Evolutionary conservation across 257 asterid species (phyloP).

Genomic region (Nicotiana tomentosiformis): DNA sequence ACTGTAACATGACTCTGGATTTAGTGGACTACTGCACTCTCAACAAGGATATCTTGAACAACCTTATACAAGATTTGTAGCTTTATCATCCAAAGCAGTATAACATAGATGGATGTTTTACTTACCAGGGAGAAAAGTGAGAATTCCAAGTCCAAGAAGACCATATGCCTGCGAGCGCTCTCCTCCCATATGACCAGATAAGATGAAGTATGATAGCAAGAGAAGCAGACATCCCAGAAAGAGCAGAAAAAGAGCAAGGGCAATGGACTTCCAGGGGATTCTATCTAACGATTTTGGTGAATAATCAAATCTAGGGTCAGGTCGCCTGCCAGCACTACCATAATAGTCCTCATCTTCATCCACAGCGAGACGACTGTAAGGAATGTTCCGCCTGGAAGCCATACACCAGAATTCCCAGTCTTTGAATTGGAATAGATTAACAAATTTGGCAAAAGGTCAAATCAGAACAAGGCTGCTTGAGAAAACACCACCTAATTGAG

Average conservation of each 20-base stretch:
- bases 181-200: constrained; percentile 93
- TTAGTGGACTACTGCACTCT: neutral
- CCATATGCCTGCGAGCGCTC: constrained; percentile 80
- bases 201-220: constrained; percentile 61
- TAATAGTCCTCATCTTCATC: constrained; percentile 54
- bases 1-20: neutral
- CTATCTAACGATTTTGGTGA: constrained; percentile 55
- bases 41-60: neutral
- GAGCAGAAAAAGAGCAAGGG: constrained; percentile 73
- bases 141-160: constrained; percentile 74
- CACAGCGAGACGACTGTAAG: constrained; percentile 55
- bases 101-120: neutral
- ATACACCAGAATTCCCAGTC: constrained; percentile 20
- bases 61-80: neutral
- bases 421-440: neutral
- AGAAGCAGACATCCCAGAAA: constrained; percentile 82
- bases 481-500: neutral
- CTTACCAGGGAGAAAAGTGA: constrained; percentile 79
- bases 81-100: neutral
- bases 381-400: constrained; percentile 67
- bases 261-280: constrained; percentile 87
- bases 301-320: constrained; percentile 74
- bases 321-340: constrained; percentile 24
- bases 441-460: neutral
- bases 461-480: neutral